Conservation (phyloP, 306 rosid species). For the Castanopsis chinensis region DNA sequence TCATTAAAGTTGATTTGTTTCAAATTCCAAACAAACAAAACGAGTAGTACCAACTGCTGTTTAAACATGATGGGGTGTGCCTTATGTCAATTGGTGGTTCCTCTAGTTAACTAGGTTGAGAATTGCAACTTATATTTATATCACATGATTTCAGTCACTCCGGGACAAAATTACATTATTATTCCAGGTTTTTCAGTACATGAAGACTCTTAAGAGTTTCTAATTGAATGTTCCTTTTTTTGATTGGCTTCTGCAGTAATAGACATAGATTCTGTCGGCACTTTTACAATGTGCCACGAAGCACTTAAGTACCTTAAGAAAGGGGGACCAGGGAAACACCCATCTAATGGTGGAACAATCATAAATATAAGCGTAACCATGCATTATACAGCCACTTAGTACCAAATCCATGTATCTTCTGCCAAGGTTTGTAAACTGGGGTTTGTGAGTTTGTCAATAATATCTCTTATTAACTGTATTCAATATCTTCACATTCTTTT, state of each 20-base stretch:
- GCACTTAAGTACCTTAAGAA: slow-evolving; percentile 91
- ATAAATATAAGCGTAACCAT: slow-evolving; percentile 85
- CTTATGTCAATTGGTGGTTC: not conserved
- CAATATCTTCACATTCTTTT: not conserved
- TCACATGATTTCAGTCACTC: not conserved
- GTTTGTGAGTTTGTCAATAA: not conserved
- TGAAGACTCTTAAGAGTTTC: not conserved
- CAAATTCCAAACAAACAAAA: not conserved
- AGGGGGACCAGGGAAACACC: slow-evolving; percentile 72
- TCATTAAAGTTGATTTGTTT: not conserved
- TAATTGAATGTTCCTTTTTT: not conserved
- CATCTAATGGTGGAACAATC: slow-evolving; percentile 63
- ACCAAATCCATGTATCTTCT: slow-evolving; percentile 89
- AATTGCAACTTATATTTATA: not conserved
- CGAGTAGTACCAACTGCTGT: no score
- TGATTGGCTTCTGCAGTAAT: slow-evolving; percentile 50
- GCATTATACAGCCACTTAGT: slow-evolving; percentile 89
- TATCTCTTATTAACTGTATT: not conserved
- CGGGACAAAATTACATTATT: not conserved
- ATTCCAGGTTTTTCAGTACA: not conserved
- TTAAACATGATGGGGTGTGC: not conserved
- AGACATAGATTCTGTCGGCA: slow-evolving; percentile 96
- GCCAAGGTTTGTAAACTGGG: slow-evolving; percentile 66
- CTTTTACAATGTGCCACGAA: slow-evolving; percentile 93
- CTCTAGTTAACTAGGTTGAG: not conserved